Evolutionary conservation across 495 filamentous ascomycete species (phyloP).

Genomic region (Neurospora sp.): DNA sequence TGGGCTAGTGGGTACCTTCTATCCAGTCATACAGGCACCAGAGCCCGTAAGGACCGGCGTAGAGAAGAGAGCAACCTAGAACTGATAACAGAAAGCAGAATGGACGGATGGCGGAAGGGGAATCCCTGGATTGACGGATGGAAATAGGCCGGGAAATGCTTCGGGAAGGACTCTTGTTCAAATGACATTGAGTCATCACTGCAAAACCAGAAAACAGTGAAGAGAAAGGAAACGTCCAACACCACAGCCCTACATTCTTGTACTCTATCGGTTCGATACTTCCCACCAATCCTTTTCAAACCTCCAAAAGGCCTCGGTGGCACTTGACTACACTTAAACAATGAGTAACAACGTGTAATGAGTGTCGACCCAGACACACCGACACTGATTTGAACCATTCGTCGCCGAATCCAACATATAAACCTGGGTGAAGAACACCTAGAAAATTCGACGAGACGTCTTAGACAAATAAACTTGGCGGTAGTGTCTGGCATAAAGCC

Average conservation of each 20-base stretch:
- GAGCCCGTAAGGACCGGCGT: neutral
- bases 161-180: neutral
- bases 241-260: neutral
- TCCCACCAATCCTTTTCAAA: neutral
- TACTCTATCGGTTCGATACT: neutral
- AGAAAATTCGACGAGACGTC: too few species aligned
- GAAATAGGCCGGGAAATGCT: neutral
- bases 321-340: neutral
- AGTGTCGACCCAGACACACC: neutral
- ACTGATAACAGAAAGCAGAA: neutral
- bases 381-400: neutral
- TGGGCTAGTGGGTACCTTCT: neutral
- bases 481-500: neutral
- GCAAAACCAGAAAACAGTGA: neutral
- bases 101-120: neutral
- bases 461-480: neutral
- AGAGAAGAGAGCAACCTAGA: neutral
- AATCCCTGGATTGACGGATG: neutral
- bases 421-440: neutral
- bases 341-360: neutral
- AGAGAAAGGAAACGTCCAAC: neutral
- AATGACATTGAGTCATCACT: neutral
- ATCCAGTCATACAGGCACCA: neutral
- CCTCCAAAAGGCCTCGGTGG: neutral
- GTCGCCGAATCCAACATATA: neutral